These are phyloP conservation scores for Coelastrella sp. DNA, from an alignment of 139 green algal genomes.

Conservation along the genomic window DNA sequence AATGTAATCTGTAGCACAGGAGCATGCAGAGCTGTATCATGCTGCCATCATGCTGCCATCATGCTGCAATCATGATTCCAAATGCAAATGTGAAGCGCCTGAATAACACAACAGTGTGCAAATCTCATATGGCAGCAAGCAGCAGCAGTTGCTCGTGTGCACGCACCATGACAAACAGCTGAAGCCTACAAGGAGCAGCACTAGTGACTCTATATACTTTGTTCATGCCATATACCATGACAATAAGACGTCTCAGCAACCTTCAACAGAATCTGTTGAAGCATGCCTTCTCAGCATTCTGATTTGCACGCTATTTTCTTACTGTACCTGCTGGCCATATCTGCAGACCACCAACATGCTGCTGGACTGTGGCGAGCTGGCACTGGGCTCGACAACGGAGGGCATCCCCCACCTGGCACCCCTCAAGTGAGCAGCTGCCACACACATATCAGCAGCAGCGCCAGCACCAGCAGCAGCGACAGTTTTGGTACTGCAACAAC, in stretches of 20 bases:
- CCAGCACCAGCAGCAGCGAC: neutral
- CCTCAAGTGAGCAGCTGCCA: slow-evolving; percentile 57
- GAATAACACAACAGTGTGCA: no score
- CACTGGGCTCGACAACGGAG: slow-evolving; percentile 69
- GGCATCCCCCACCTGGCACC: slow-evolving; percentile 68
- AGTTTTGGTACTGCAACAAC: neutral
- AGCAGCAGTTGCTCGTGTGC: no score
- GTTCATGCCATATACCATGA: no score
- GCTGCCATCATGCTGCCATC: neutral
- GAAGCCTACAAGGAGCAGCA: no score
- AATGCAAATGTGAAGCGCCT: neutral
- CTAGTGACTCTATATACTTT: no score
- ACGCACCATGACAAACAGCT: no score
- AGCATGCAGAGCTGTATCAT: no score
- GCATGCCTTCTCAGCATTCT: neutral
- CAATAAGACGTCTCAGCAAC: neutral
- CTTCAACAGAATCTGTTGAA: neutral
- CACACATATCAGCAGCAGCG: neutral
- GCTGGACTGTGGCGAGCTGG: slow-evolving; percentile 85
- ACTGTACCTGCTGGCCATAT: neutral
- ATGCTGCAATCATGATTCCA: neutral
- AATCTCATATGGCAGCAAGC: no score
- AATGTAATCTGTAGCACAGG: no score
- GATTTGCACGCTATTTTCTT: neutral
- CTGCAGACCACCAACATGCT: slow-evolving; percentile 96